These are phyloP conservation scores for Exophiala bonariae DNA, from an alignment of 2,329 filamentous ascomycete species.

Conservation along the genomic window DNA sequence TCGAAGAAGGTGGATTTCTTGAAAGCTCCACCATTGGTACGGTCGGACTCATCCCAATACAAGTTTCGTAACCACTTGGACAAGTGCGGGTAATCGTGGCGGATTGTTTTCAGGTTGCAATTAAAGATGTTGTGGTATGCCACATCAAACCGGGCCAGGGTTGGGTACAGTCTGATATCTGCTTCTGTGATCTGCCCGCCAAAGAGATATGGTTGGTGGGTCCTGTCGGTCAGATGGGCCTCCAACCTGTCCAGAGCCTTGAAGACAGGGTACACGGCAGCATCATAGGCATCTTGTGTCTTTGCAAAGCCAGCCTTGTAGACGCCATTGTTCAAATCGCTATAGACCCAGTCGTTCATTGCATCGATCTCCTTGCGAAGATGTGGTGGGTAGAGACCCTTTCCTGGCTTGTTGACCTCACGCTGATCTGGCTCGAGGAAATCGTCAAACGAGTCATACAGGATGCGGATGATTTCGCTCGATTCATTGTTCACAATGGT, in stretches of 20 bases:
- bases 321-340: slow-evolving; percentile 56
- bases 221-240: slow-evolving; percentile 57
- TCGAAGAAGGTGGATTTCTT: slow-evolving; percentile 46
- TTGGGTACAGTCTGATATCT: slow-evolving; percentile 71
- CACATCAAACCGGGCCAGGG: slow-evolving; percentile 66
- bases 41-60: slow-evolving; percentile 46
- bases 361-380: slow-evolving; percentile 68
- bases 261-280: slow-evolving; percentile 68
- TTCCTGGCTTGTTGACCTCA: slow-evolving; percentile 43
- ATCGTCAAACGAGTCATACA: slow-evolving; percentile 73
- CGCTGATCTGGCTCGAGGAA: slow-evolving; percentile 59
- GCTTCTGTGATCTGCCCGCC: slow-evolving; percentile 74
- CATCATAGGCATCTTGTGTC: slow-evolving; percentile 74
- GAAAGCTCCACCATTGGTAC: slow-evolving; percentile 44
- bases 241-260: slow-evolving; percentile 72
- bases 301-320: slow-evolving; percentile 72
- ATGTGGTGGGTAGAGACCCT: slow-evolving; percentile 60
- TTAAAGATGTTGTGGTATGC: slow-evolving; percentile 84
- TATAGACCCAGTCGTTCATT: slow-evolving; percentile 75
- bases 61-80: slow-evolving; percentile 48
- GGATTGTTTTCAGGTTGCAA: slow-evolving; percentile 64
- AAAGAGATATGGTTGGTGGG: slow-evolving; percentile 67
- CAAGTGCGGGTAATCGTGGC: slow-evolving; percentile 57
- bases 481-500: slow-evolving; percentile 86
- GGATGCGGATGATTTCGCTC: slow-evolving; percentile 82